These are phyloP conservation scores for Candida pseudoglaebosa DNA, from an alignment of 805 yeast species.

Conservation along the genomic window DNA sequence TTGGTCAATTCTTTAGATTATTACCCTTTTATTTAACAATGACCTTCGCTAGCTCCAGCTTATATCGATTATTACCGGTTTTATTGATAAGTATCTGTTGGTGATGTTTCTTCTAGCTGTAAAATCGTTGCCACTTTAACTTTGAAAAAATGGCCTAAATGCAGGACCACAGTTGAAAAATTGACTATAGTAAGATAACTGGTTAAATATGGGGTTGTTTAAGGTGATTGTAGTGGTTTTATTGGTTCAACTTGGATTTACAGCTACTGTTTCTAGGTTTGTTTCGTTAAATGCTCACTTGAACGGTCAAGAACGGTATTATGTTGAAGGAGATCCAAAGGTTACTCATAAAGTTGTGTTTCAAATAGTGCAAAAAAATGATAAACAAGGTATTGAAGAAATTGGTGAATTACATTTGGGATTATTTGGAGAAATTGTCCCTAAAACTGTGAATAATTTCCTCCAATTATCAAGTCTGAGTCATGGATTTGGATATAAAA, in stretches of 20 bases:
- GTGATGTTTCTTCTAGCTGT: no score
- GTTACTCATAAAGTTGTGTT: slow-evolving; percentile 45
- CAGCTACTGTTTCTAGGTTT: slow-evolving; percentile 2
- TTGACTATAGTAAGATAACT: no score
- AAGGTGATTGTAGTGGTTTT: not conserved
- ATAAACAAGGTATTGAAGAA: slow-evolving; percentile 10
- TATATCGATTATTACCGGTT: no score
- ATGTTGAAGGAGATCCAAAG: slow-evolving; percentile 40
- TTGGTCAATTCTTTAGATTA: no score
- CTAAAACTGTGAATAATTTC: slow-evolving; percentile 40
- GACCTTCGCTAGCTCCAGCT: no score
- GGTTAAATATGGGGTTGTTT: not conserved
- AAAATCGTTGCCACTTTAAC: no score
- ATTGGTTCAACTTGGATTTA: not conserved
- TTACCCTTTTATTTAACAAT: no score
- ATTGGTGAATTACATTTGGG: slow-evolving; percentile 53
- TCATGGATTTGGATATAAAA: slow-evolving; percentile 59
- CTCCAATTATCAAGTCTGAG: slow-evolving; percentile 25
- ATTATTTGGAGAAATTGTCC: slow-evolving; percentile 62
- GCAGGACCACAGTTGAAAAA: no score
- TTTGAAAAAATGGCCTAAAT: no score
- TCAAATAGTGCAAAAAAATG: slow-evolving; percentile 29
- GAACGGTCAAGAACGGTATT: not conserved
- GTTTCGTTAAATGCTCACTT: slow-evolving; percentile 2
- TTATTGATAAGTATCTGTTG: no score